These are phyloP conservation scores for Vitis cinerea DNA, from an alignment of 164 flowering plant species.

Conservation along the genomic window DNA sequence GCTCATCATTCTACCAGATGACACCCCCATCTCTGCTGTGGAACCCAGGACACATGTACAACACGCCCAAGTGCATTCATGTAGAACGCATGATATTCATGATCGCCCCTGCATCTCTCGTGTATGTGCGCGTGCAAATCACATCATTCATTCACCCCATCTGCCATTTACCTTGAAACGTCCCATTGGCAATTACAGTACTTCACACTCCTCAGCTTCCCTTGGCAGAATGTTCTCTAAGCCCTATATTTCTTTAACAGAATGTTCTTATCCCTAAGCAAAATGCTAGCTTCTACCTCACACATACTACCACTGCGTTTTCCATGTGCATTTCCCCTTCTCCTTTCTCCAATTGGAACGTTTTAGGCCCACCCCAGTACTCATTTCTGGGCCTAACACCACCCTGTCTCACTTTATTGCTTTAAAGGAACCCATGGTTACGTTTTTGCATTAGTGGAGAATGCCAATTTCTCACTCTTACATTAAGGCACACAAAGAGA, in stretches of 20 bases:
- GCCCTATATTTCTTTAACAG: too few relatives aligned
- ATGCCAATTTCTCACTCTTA: not conserved
- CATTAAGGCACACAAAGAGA: not conserved
- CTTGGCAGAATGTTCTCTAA: not conserved
- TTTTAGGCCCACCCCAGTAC: not conserved
- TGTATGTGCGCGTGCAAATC: not conserved
- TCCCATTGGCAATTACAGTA: too few relatives aligned
- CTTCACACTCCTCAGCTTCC: not conserved
- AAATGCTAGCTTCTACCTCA: too few relatives aligned
- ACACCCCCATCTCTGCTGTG: not conserved
- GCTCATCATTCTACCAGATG: not conserved
- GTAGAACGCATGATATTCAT: too few relatives aligned
- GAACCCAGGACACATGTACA: not conserved
- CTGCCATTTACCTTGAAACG: too few relatives aligned
- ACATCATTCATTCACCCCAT: too few relatives aligned
- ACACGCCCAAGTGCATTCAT: not conserved
- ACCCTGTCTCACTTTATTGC: not conserved
- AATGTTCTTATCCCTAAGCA: too few relatives aligned
- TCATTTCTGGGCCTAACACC: not conserved
- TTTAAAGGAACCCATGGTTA: not conserved
- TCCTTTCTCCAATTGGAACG: not conserved
- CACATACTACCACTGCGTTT: not conserved
- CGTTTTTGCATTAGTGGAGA: not conserved
- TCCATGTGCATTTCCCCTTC: conserved; percentile 3
- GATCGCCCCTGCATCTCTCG: not conserved